Evolutionary conservation across 805 yeast genomes (phyloP).

Genomic region (Lipomyces spencermartinsiae): DNA sequence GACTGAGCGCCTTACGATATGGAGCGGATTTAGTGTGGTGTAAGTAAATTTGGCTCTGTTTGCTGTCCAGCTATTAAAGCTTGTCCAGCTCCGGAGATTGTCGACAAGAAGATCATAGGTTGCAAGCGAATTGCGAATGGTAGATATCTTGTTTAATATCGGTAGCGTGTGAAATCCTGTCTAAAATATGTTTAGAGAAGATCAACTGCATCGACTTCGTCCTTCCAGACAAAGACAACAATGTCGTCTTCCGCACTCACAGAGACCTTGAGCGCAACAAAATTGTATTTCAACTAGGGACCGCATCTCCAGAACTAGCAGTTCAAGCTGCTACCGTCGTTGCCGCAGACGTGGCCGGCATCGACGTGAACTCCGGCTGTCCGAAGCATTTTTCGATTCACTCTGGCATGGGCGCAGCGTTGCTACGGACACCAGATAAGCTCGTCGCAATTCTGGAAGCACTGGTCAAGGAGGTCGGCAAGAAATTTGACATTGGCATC

Average conservation of each 20-base stretch:
- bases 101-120: slow-evolving; percentile 80
- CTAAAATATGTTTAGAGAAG: slow-evolving; percentile 12
- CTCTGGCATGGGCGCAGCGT: slow-evolving; percentile 97
- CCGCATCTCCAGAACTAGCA: slow-evolving; percentile 81
- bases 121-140: slow-evolving; percentile 70
- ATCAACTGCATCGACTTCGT: slow-evolving; percentile 42
- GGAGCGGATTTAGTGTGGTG: slow-evolving; percentile 98
- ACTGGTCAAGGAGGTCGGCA: slow-evolving; percentile 81
- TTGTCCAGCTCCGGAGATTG: slow-evolving; percentile 73
- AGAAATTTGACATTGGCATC: slow-evolving; percentile 75
- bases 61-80: slow-evolving; percentile 26
- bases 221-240: slow-evolving; percentile 48
- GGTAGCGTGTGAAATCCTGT: not conserved
- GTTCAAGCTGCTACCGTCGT: slow-evolving; percentile 85
- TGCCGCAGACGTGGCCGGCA: slow-evolving; percentile 86
- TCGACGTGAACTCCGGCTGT: slow-evolving; percentile 95
- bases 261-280: slow-evolving; percentile 66
- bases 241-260: slow-evolving; percentile 73
- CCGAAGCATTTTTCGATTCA: slow-evolving; percentile 95
- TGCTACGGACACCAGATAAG: slow-evolving; percentile 79
- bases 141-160: slow-evolving; percentile 43
- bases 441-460: slow-evolving; percentile 70
- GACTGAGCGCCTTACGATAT: slow-evolving; percentile 76
- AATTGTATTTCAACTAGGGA: slow-evolving; percentile 89
- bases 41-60: slow-evolving; percentile 23